These are phyloP conservation scores for Perkinsus olseni DNA, from an alignment of 169 alveolate genomes.

Conservation along the genomic window DNA sequence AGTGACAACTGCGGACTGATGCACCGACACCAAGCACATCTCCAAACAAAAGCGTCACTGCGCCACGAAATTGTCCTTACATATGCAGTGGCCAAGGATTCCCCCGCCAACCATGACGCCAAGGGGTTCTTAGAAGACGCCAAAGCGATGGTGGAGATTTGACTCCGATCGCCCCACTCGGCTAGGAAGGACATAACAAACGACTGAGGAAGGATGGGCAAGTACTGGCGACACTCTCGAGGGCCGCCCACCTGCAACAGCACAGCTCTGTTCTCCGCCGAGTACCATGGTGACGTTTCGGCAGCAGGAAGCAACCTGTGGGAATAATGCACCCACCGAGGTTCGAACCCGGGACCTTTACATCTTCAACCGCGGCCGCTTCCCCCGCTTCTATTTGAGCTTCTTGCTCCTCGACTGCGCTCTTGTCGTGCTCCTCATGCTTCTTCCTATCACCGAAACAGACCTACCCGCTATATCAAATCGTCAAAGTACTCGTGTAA, in stretches of 20 bases:
- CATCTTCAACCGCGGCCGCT: neutral
- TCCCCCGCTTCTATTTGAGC: neutral
- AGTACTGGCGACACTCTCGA: too few relatives aligned
- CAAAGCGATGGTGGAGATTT: slow-evolving; percentile 22
- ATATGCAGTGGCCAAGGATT: neutral
- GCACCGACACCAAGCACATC: too few relatives aligned
- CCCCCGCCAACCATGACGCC: neutral
- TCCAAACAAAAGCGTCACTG: too few relatives aligned
- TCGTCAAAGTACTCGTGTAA: too few relatives aligned
- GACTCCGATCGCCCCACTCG: slow-evolving; percentile 30
- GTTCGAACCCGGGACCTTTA: neutral
- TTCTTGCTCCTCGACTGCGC: neutral
- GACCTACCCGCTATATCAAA: too few relatives aligned
- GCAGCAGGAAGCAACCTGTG: neutral
- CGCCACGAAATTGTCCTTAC: neutral
- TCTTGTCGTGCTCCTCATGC: neutral
- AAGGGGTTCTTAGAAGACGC: slow-evolving; percentile 26
- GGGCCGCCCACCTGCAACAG: neutral
- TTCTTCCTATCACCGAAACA: too few relatives aligned
- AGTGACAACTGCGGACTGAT: too few relatives aligned
- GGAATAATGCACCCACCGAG: neutral
- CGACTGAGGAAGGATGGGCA: neutral
- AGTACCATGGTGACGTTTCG: neutral
- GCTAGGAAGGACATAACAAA: slow-evolving; percentile 15
- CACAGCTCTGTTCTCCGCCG: neutral